phyloP scores from a whole-genome alignment of 176 grass and related monocot species.

The Triticum aestivum region IWGSC_CS_RefSeq_v2.1 NC_057804.1:30310603-30311102 shows the following conservation, averaged over 20 bases:
- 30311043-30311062: too few species aligned
- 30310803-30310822: not conserved
- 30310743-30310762: too few species aligned
- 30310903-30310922: not conserved
- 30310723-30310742: too few species aligned
- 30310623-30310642: not conserved
- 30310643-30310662: slow-evolving; percentile 15
- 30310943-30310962: too few species aligned
- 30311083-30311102: too few species aligned
- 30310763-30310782: not conserved
- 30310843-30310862: not conserved
- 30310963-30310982: not conserved
- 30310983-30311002: not conserved
- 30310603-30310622: not conserved
- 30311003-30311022: too few species aligned
- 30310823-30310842: not conserved
- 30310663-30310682: not conserved
- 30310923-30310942: not conserved
- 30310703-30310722: not conserved
- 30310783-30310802: not conserved
- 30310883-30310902: not conserved
- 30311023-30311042: too few species aligned
- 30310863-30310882: not conserved
- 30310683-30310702: not conserved
- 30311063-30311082: too few species aligned